Percentiles rank a stretch among this genome's conserved stretches.
Evolutionary conservation across 2,329 filamentous ascomycete genomes (phyloP).

Genomic region (Xylaria hypoxylon): DNA sequence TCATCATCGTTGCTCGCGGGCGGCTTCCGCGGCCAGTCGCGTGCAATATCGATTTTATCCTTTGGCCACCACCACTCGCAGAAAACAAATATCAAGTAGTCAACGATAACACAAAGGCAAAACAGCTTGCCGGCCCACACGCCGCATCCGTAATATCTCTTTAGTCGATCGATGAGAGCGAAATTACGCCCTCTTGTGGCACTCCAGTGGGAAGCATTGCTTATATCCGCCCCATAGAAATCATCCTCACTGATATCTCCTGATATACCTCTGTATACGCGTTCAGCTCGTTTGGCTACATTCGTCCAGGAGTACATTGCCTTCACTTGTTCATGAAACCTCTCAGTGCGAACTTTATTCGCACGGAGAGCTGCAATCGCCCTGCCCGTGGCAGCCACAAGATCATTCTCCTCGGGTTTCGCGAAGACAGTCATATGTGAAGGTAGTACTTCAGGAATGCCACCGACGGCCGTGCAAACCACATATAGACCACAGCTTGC

Average conservation of each 20-base stretch:
- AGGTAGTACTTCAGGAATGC: slow-evolving; percentile 95
- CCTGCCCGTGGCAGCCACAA: slow-evolving; percentile 88
- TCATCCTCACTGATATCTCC: slow-evolving; percentile 87
- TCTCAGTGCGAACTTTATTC: slow-evolving; percentile 88
- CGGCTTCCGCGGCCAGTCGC: slow-evolving; percentile 88
- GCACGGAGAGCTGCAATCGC: slow-evolving; percentile 88
- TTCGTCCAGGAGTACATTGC: slow-evolving; percentile 99
- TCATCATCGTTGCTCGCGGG: slow-evolving; percentile 46
- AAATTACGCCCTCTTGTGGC: slow-evolving; percentile 82
- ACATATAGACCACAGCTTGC: slow-evolving; percentile 96
- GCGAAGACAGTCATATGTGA: slow-evolving; percentile 98
- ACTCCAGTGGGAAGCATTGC: slow-evolving; percentile 71
- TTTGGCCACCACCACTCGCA: slow-evolving; percentile 89
- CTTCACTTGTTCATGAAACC: slow-evolving; percentile 96
- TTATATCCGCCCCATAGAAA: slow-evolving; percentile 85
- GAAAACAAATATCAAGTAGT: slow-evolving; percentile 90
- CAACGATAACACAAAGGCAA: slow-evolving; percentile 91
- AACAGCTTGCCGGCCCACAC: slow-evolving; percentile 99
- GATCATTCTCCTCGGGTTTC: slow-evolving; percentile 94
- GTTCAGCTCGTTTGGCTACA: slow-evolving; percentile 90
- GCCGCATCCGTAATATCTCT: slow-evolving; percentile 96
- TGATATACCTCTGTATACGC: slow-evolving; percentile 93
- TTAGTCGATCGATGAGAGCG: slow-evolving; percentile 91
- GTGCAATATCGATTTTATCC: slow-evolving; percentile 86
- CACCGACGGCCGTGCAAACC: slow-evolving; percentile 94